Evolutionary conservation across 352 stramenopile genomes (phyloP).

Genomic region (Aphanomyces euteiches): DNA sequence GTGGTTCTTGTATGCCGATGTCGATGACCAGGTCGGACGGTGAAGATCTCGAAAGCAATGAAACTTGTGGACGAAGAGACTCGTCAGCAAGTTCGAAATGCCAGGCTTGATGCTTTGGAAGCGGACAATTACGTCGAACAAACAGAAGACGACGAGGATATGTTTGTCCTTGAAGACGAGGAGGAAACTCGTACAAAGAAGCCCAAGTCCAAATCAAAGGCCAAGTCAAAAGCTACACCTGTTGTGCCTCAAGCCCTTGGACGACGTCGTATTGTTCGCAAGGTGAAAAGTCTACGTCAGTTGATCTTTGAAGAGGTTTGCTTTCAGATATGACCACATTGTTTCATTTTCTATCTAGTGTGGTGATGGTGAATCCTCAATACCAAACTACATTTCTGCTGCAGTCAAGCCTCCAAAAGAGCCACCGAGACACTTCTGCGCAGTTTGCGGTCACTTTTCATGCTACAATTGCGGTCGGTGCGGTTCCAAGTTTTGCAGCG

Average conservation of each 20-base stretch:
- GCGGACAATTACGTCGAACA: conserved; percentile 77
- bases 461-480: conserved; percentile 74
- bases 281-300: conserved; percentile 86
- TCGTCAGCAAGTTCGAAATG: conserved; percentile 75
- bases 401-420: conserved; percentile 52
- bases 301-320: conserved; percentile 84
- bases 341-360: not conserved
- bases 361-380: conserved; percentile 29
- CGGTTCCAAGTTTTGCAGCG: conserved; percentile 74
- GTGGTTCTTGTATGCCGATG: not conserved
- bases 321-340: not conserved
- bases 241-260: not conserved
- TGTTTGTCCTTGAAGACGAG: conserved; percentile 43
- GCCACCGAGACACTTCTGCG: conserved; percentile 79
- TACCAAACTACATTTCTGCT: conserved; percentile 70
- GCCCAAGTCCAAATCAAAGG: conserved; percentile 35
- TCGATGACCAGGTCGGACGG: conserved; percentile 49
- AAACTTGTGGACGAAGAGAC: conserved; percentile 78
- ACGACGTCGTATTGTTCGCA: conserved; percentile 40
- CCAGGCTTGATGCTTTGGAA: conserved; percentile 82
- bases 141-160: conserved; percentile 43
- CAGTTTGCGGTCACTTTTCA: conserved; percentile 79
- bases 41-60: conserved; percentile 81
- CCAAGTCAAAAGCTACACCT: conserved; percentile 4
- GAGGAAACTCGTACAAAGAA: conserved; percentile 49